Evolutionary conservation across 768 basidiomycete species (phyloP).

Genomic region (Gloeostereum incarnatum): DNA sequence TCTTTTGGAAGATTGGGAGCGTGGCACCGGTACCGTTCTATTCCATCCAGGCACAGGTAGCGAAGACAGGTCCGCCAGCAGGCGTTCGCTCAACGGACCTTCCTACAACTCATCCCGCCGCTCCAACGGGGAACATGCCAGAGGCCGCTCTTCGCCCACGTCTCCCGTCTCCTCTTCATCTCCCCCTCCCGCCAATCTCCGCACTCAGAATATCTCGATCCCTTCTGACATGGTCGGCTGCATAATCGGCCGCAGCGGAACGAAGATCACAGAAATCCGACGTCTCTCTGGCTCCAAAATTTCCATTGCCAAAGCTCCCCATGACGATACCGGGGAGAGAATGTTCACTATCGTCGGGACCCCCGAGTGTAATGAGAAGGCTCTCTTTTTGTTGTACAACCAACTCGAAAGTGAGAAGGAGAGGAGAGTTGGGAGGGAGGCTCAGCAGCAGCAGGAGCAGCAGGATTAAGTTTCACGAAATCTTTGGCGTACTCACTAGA

Average conservation of each 20-base stretch:
- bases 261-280: conserved; percentile 99
- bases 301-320: conserved; percentile 97
- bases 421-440: conserved; percentile 79
- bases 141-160: conserved; percentile 41
- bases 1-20: conserved; percentile 93
- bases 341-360: conserved; percentile 99
- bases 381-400: conserved; percentile 93
- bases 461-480: conserved; percentile 36
- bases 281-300: conserved; percentile 97
- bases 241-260: conserved; percentile 92
- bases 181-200: conserved; percentile 69
- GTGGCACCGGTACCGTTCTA: conserved; percentile 86
- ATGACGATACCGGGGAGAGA: conserved; percentile 97
- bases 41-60: conserved; percentile 93
- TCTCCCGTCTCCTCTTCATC: conserved; percentile 35
- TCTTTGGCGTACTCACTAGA: no score
- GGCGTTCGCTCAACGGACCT: conserved; percentile 41
- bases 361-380: conserved; percentile 95
- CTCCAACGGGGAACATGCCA: conserved; percentile 47
- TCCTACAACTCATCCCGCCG: conserved; percentile 46
- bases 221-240: conserved; percentile 99
- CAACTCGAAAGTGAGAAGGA: conserved; percentile 97
- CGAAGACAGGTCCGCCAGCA: conserved; percentile 50
- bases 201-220: conserved; percentile 98
- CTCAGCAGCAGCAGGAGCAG: conserved; percentile 64